Conservation (phyloP, 2,329 filamentous ascomycete species). For the Paecilomyces dactylethromorphus region DNA sequence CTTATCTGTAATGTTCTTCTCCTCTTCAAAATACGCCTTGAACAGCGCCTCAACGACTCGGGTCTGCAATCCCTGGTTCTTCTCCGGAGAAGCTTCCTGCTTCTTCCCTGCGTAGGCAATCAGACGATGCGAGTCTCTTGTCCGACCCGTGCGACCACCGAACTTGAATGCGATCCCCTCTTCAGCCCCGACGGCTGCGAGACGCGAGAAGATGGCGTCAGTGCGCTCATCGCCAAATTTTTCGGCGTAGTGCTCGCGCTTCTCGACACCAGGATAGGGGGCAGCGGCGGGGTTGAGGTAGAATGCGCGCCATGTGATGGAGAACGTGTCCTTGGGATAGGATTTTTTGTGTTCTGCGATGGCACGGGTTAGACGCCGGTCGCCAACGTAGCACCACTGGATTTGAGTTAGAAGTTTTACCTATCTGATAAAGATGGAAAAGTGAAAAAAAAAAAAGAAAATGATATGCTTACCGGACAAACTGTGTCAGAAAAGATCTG, state of each 20-base stretch:
- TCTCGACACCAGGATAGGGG: conserved; percentile 43
- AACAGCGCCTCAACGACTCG: conserved; percentile 58
- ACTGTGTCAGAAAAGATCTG: conserved; percentile 75
- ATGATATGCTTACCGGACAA: conserved; percentile 50
- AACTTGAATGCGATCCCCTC: conserved; percentile 71
- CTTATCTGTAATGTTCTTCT: conserved; percentile 56
- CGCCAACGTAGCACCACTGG: conserved; percentile 69
- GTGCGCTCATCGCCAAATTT: conserved; percentile 61
- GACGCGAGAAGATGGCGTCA: conserved; percentile 50
- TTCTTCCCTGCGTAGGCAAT: conserved; percentile 62
- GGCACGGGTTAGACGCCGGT: conserved; percentile 65
- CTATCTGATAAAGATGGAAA: conserved; percentile 1
- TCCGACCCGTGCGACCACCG: conserved; percentile 66
- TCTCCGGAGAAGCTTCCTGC: conserved; percentile 9
- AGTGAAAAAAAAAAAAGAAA: background rate
- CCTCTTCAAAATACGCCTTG: conserved; percentile 59
- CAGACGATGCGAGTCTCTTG: conserved; percentile 71
- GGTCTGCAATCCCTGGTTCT: conserved; percentile 48
- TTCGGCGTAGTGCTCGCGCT: conserved; percentile 51
- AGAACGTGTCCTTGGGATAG: conserved; percentile 65
- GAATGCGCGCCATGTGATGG: conserved; percentile 69
- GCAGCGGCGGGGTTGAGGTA: conserved; percentile 67
- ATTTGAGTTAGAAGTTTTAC: conserved; percentile 6
- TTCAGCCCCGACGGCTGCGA: conserved; percentile 51
- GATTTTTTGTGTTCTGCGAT: conserved; percentile 60